Base-by-base conservation (phyloP, 1,139 yeast species). In the Candida sp. region DNA sequence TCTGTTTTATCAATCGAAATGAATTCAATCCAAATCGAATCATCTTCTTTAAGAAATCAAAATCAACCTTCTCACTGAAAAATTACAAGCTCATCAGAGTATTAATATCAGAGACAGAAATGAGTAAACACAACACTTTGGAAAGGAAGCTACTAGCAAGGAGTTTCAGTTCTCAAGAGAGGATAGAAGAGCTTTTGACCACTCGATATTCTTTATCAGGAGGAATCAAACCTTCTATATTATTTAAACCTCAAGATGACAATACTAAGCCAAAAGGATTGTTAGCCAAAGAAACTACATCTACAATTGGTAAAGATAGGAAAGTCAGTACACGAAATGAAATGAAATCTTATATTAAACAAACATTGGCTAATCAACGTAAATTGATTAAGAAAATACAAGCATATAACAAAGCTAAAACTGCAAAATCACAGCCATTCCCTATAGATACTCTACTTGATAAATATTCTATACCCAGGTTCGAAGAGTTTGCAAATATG, bases 151-250 rank as follows among this genome's bases (percentile, higher is more conserved):
- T 86, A 21, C 69, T 86, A 19, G 63, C 81, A 2, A 62, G 87
- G 45, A 72, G 83, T 54, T 73, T 74, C 50, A 67, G 60, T 37
- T 66, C 69, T 5, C 55, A 56, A 57, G 73, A 59, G 41, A 63
- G 46, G 63, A 72, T 82, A 5, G 59, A 73, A 12, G 77, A 81
- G 49, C 64, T 84, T 1, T 61, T 86, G 23, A 73, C 73, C 35
- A 64, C 75, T 5, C 60, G 93, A 41, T 86, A 84, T 59, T 77
- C 87, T 0, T 47, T 61, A 12, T 60, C 66, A 0, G 88, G 87
- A 2, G 70, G 70, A 30, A 88, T 82, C 54, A 83, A 81, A 58
- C 86, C 87, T 21, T 67, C 70, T 36, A 58, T 84, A 38, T 63
- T 76, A 12, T 59, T 82, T 41, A 62, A 63, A 15, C 40, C 40